Evolutionary conservation across 331 rosid genomes (phyloP).

Genomic region (Malus hybrid): DNA sequence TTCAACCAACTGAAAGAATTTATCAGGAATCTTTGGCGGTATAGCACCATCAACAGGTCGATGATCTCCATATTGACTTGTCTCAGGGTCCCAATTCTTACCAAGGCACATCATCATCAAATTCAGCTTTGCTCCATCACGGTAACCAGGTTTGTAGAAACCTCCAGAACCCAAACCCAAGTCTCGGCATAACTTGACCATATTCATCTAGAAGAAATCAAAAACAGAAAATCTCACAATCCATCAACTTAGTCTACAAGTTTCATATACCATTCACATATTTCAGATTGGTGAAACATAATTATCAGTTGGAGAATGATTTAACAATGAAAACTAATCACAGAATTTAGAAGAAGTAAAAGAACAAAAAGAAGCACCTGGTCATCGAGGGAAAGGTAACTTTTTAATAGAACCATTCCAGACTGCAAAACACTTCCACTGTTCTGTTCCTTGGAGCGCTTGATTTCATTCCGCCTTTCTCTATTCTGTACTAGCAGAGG

Average conservation of each 20-base stretch:
- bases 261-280: not conserved
- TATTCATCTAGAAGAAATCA: conserved; percentile 17
- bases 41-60: conserved; percentile 42
- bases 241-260: not conserved
- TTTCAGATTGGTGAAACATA: not conserved
- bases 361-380: conserved; percentile 36
- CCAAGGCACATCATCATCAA: conserved; percentile 92
- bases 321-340: not conserved
- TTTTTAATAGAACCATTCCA: conserved; percentile 62
- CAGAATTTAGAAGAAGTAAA: not conserved
- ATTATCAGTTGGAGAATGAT: not conserved
- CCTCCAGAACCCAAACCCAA: conserved; percentile 70
- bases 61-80: conserved; percentile 25
- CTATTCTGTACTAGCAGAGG: conserved; percentile 29
- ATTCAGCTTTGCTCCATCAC: conserved; percentile 42
- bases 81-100: conserved; percentile 73
- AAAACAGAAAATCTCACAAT: not conserved
- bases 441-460: not conserved
- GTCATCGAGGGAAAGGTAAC: conserved; percentile 26
- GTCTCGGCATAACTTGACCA: conserved; percentile 44
- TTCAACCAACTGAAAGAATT: conserved; percentile 28
- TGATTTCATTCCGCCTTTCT: conserved; percentile 34
- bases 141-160: conserved; percentile 75
- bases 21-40: conserved; percentile 48
- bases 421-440: conserved; percentile 13